These are phyloP conservation scores for Phalaenopsis hybrid DNA, from an alignment of 116 monocot species.

Conservation along the genomic window DNA sequence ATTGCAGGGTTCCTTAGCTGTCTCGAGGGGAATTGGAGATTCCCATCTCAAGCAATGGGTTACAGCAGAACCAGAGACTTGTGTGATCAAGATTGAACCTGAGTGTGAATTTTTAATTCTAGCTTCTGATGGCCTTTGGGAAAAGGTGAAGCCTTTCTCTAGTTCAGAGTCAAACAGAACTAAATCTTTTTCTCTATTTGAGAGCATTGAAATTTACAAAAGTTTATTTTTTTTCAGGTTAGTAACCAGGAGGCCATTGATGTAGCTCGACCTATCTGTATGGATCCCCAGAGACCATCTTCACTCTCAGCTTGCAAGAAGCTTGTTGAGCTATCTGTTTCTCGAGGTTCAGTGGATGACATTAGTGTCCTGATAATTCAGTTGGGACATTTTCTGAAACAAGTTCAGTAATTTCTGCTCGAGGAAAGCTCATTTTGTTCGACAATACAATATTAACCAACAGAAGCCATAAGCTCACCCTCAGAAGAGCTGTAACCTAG, in stretches of 20 bases:
- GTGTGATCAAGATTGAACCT: conserved; percentile 36
- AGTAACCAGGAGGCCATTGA: conserved; percentile 55
- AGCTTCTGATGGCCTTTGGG: conserved; percentile 98
- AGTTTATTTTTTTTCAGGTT: conserved; percentile 16
- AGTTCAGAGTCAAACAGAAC: not conserved
- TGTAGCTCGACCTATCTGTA: conserved; percentile 30
- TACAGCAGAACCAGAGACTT: conserved; percentile 73
- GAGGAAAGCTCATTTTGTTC: no score
- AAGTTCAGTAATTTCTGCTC: no score
- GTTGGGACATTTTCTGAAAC: no score
- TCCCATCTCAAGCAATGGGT: conserved; percentile 81
- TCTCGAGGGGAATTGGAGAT: no score
- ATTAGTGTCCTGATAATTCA: no score
- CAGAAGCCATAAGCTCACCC: no score
- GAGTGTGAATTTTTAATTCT: conserved; percentile 75
- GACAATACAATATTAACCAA: no score
- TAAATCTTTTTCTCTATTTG: not conserved
- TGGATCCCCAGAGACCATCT: conserved; percentile 8
- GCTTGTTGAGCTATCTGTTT: conserved; percentile 34
- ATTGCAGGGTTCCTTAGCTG: conserved; percentile 78
- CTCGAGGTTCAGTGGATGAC: conserved; percentile 33
- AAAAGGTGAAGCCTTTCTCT: conserved; percentile 35
- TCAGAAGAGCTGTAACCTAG: no score
- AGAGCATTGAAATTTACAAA: not conserved
- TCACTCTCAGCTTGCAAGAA: conserved; percentile 36